Conservation (phyloP, 176 grass and related monocot species). For the Canna indica region DNA sequence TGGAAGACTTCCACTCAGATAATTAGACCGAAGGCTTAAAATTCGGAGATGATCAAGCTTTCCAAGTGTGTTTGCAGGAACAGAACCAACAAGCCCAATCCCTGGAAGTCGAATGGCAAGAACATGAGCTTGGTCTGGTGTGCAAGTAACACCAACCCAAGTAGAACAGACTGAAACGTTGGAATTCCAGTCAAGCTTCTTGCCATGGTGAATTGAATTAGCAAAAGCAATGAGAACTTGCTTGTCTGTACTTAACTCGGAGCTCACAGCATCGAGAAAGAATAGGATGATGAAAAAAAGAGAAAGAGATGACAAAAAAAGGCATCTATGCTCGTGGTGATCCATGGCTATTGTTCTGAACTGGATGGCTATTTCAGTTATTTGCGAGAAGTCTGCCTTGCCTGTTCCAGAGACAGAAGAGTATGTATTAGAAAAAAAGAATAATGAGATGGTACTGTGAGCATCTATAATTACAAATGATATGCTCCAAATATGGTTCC, state of each 20-base stretch:
- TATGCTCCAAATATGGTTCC: neutral
- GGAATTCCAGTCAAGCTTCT: constrained; percentile 60
- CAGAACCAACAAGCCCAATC: constrained; percentile 56
- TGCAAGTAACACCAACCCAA: constrained; percentile 84
- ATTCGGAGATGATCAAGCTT: constrained; percentile 60
- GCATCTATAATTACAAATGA: neutral
- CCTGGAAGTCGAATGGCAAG: constrained; percentile 64
- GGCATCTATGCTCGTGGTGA: constrained; percentile 16
- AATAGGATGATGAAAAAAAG: constrained; percentile 33
- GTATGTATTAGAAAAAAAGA: constrained; percentile 1
- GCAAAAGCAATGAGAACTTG: constrained; percentile 76
- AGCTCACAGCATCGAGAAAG: constrained; percentile 23
- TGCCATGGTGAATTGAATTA: constrained; percentile 41
- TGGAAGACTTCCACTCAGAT: constrained; percentile 55
- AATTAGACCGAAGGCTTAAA: constrained; percentile 87
- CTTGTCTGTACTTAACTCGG: constrained; percentile 66
- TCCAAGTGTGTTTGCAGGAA: constrained; percentile 73
- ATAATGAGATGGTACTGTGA: neutral
- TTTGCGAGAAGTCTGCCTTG: neutral
- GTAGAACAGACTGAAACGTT: constrained; percentile 58
- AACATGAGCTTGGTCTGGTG: constrained; percentile 38
- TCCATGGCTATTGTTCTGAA: constrained; percentile 18
- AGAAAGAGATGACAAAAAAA: constrained; percentile 16
- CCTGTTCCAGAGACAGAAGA: constrained; percentile 8
- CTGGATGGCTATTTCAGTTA: neutral